Conservation (phyloP, 2,329 filamentous ascomycete species). For the Graphiopsis chlorocephala region DNA sequence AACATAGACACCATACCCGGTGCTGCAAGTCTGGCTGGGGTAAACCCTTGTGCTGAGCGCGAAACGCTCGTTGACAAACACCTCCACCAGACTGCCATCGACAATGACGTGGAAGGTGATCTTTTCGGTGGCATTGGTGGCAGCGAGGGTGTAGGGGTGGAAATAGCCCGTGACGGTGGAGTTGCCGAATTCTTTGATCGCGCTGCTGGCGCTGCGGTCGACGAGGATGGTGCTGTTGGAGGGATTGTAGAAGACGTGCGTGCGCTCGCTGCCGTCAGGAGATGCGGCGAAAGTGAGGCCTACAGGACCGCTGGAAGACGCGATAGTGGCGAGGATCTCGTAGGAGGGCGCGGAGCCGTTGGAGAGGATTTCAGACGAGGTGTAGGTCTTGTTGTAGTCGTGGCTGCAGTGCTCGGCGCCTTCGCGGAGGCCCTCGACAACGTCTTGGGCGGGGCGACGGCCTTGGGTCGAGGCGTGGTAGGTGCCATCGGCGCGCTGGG, state of each 20-base stretch:
- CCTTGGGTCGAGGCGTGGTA: conserved; percentile 46
- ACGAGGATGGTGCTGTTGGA: conserved; percentile 48
- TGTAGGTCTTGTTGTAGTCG: conserved; percentile 26
- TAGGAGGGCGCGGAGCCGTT: conserved; percentile 26
- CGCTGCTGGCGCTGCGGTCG: conserved; percentile 43
- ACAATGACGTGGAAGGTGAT: conserved; percentile 46
- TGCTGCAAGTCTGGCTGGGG: conserved; percentile 43
- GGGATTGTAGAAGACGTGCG: conserved; percentile 45
- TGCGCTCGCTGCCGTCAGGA: conserved; percentile 44
- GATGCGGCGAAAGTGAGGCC: conserved; percentile 45
- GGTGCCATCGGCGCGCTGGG: conserved; percentile 33
- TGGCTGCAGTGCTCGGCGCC: conserved; percentile 27
- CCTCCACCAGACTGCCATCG: conserved; percentile 47
- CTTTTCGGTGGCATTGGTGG: conserved; percentile 34
- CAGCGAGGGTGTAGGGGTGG: conserved; percentile 41
- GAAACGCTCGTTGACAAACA: conserved; percentile 47
- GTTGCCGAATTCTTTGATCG: conserved; percentile 43
- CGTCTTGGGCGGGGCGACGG: conserved; percentile 43
- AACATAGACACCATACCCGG: conserved; percentile 44
- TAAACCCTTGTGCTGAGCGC: conserved; percentile 46
- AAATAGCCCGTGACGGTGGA: conserved; percentile 47
- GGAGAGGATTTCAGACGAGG: conserved; percentile 37
- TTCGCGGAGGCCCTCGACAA: conserved; percentile 41
- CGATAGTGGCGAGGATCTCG: conserved; percentile 23
- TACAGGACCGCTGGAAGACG: conserved; percentile 36